Evolutionary conservation across 2,329 filamentous ascomycete species (phyloP), one percentile per base, ranked within the genome.

Genomic region (Fusarium anthophilum): DNA sequence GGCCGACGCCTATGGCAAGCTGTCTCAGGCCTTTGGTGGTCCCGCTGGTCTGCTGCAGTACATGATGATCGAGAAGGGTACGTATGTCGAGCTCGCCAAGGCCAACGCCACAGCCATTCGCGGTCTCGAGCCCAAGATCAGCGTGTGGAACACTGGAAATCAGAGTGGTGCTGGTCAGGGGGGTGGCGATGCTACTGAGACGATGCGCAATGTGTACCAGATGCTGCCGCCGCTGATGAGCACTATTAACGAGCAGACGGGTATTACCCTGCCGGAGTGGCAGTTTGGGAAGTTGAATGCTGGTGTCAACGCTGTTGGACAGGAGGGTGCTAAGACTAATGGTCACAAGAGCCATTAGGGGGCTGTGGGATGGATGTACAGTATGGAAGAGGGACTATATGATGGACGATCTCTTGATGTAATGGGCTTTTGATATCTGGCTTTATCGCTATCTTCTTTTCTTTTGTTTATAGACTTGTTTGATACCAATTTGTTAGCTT

Each of bases 181-280:
- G 45, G 84, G 32, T 35, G 32, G 82, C 47, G 84, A 88, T 63
- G 91, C 93, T 66, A 88, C 92, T 8, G 79, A 82, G 44, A 76
- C 80, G 3, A 92, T 96, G 83, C 87, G 93, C 74, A 95, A 96
- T 76, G 88, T 97, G 43, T 95, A 96, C 84, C 94, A 96, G 86
- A 93, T 91, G 80, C 85, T 97, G 70, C 94, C 94, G 41, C 94
- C 94, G 10, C 86, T 97, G 26, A 91, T 97, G 84, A 91, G 89
- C 15, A 97, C 94, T 0, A 96, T 97, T 78, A 92, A 96, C 76
- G 94, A 97, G 69, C 94, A 97, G 86, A 97, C 94, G 1, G 94
- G 94, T 1, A 95, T 97, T 78, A 87, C 88, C 2, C 90, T 95
- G 12, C 94, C 94, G 3, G 89, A 89, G 77, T 97, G 94, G 94